Evolutionary conservation across 2,329 filamentous ascomycete genomes (phyloP).

Genomic region (Rutstroemia sp.): DNA sequence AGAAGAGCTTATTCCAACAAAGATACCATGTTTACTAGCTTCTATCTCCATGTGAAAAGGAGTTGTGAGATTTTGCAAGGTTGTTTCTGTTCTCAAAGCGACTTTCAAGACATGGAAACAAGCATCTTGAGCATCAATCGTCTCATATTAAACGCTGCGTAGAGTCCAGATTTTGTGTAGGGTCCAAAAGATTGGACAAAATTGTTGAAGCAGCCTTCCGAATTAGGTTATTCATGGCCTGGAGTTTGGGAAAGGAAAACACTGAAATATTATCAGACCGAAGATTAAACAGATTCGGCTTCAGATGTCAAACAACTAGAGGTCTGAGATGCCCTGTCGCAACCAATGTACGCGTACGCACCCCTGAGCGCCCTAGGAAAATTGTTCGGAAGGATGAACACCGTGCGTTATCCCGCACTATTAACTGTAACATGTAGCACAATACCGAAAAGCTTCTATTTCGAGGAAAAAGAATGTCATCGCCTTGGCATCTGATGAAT

Average conservation of each 20-base stretch:
- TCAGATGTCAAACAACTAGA: constrained; percentile 9
- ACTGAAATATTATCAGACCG: constrained; percentile 9
- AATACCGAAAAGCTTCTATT: too few relatives aligned
- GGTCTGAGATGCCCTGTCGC: background rate
- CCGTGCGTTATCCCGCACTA: background rate
- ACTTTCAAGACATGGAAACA: background rate
- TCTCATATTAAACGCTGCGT: background rate
- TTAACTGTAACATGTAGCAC: background rate
- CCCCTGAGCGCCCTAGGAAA: background rate
- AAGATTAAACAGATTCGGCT: constrained; percentile 21
- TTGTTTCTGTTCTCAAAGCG: background rate
- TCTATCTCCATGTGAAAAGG: background rate
- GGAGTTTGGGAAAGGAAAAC: background rate
- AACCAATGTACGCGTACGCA: too few relatives aligned
- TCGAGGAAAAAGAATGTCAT: background rate
- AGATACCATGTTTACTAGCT: background rate
- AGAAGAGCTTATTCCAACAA: background rate
- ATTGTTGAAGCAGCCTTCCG: background rate
- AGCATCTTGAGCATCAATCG: background rate
- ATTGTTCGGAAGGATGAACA: background rate
- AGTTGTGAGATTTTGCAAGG: background rate
- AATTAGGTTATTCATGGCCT: constrained; percentile 10
- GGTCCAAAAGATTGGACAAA: background rate
- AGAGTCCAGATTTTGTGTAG: background rate
- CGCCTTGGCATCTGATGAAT: background rate